Base-by-base conservation (phyloP, 2,329 filamentous ascomycete species). In the Bipolaris oryzae region DNA sequence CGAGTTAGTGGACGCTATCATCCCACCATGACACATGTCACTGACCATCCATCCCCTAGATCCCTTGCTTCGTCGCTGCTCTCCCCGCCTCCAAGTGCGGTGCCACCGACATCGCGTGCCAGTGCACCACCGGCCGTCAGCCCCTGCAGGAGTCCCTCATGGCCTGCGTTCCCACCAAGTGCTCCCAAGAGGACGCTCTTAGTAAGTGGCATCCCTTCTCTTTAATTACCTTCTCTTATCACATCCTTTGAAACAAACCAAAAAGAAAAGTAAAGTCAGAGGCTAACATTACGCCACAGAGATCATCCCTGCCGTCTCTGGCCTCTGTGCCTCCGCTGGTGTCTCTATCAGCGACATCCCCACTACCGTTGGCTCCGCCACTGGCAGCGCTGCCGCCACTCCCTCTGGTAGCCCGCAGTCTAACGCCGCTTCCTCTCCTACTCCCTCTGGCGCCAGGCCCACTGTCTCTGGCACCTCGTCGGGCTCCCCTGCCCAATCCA, bases 51-150 rank as follows among this genome's bases (percentile, higher is more conserved):
- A 7, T 15, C 2, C 16, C 7, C 38, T 37, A 82, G 79, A 67
- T 80, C 37, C 58, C 76, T 51, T 86, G 83, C 75, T 76, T 85
- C 66, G 66, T 73, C 43, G 67, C 74, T 20, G 81, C 82, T 61
- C 77, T 84, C 66, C 69, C 72, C 16, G 69, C 73, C n/a, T 79
- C 79, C 18, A 78, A 79, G 66, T 86, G 84, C 71, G 62, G 56
- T 13, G 56, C 78, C 55, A 76, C 73, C 42, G 82, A 86, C 71
- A 67, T 75, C 41, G 72, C 68, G 48, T 86, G 84, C 78, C 81
- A 83, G 66, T 85, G 84, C 76, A 82, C 76, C 3, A 77, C 73
- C 7, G 76, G 76, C 37, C 66, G 66, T 15, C 56, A 70, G 20
- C 66, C 62, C 33, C 76, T 81, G 62, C 66, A 66, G 28, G 60